Evolutionary conservation across 2,329 filamentous ascomycete species (phyloP), one percentile per base, ranked within the genome.

Genomic region (Ilyonectria sp.): DNA sequence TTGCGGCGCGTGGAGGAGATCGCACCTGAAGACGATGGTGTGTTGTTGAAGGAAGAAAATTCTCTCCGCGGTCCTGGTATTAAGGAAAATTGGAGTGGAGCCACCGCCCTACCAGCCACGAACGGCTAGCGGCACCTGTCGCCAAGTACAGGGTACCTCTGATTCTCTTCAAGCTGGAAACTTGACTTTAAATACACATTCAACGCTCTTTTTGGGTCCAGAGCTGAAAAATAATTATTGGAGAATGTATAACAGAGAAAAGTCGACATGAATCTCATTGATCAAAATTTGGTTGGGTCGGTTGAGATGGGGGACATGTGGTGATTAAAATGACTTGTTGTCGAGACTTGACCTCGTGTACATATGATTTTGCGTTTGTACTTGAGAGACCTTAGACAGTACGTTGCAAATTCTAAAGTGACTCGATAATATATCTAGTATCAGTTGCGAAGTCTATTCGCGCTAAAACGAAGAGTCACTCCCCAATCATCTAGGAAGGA

Each of bases 31-130:
- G 13, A 43, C n/a, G 58, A 56, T 33, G 44, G 15, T 54, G 50
- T 23, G 35, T 65, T 40, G 23, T 43, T 44, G 6, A 17, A 50
- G 21, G 19, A 26, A 49, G 56, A 60, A 65, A 65, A 52, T 57
- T 65, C 46, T 57, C 23, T 63, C 52, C 13, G 43, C 31, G 37
- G 52, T 19, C 40, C 37, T 6, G n/a, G n/a, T 33, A 13, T 33
- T 15, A n/a, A 15, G 60, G 53, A 40, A 56, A 19, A 13, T 31
- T 52, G 23, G 17, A 26, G 52, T 55, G 52, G 60, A 40, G 60
- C 21, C 52, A 11, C n/a, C 26, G 15, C 43, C 52, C 43, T 31
- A 35, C 60, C 52, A 50, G 47, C 52, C 13, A 33, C 47, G 17
- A 23, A 31, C 26, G 31, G 31, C 31, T 44, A 43, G 56, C 26